Conservation (phyloP, 768 basidiomycete genomes). For the Pholiota conissans region DNA sequence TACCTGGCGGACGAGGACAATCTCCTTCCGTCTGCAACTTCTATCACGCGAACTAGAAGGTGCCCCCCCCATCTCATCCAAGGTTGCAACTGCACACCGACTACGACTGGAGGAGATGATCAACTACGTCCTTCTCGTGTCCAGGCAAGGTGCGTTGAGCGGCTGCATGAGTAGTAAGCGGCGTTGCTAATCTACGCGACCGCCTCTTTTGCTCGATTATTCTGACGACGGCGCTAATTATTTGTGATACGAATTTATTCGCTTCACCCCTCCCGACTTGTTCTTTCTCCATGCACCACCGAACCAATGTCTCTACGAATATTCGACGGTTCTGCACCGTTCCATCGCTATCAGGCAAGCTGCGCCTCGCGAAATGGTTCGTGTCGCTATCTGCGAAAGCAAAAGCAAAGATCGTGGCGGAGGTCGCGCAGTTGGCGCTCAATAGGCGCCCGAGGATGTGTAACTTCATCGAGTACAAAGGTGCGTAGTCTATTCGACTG, state of each 20-base stretch:
- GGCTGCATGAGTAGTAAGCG: neutral
- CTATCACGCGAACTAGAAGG: neutral
- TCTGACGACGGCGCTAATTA: neutral
- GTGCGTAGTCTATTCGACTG: too few relatives aligned
- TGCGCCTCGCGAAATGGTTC: conserved; percentile 97
- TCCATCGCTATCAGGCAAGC: conserved; percentile 67
- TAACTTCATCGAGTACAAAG: conserved; percentile 97
- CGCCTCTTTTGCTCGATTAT: too few relatives aligned
- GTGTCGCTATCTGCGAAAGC: conserved; percentile 76
- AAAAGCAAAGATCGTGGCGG: conserved; percentile 92
- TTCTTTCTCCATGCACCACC: neutral
- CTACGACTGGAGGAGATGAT: too few relatives aligned
- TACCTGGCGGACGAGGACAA: too few relatives aligned
- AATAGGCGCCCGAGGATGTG: conserved; percentile 90
- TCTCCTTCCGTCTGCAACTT: too few relatives aligned
- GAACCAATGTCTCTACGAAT: too few relatives aligned
- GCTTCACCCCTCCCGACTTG: neutral
- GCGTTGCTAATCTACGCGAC: neutral
- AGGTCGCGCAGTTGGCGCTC: conserved; percentile 91
- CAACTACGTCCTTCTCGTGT: conserved; percentile 92
- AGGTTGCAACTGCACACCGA: too few relatives aligned
- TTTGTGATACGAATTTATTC: neutral
- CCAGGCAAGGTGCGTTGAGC: conserved; percentile 73
- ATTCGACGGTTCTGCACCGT: too few relatives aligned
- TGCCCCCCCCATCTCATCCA: too few relatives aligned